These are phyloP conservation scores for Candida pini DNA, from an alignment of 805 yeast genomes.

Conservation along the genomic window DNA sequence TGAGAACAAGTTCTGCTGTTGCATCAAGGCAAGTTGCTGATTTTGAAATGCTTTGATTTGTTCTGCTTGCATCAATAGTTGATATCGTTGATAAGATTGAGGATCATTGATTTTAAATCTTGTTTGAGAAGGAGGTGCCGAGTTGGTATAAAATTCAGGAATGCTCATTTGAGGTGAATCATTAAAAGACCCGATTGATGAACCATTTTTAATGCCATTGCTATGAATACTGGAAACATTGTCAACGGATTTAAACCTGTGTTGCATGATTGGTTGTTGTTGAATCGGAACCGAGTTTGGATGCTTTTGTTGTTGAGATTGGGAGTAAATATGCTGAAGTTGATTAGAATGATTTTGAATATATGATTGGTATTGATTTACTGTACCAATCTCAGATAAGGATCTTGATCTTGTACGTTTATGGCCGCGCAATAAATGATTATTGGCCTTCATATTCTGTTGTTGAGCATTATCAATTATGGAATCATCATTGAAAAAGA, in stretches of 20 bases:
- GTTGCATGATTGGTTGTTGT: not conserved
- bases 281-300: conserved; percentile 4
- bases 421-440: conserved; percentile 20
- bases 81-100: conserved; percentile 10
- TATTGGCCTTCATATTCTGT: no score
- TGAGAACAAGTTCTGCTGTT: conserved; percentile 6
- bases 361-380: not conserved
- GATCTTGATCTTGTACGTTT: conserved; percentile 32
- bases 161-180: not conserved
- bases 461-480: conserved; percentile 1
- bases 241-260: not conserved
- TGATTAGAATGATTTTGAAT: conserved; percentile 5
- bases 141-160: conserved; percentile 4
- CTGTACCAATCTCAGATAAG: conserved; percentile 23
- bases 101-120: conserved; percentile 11
- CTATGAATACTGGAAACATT: no score
- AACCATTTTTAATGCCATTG: not conserved
- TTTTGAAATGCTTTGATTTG: conserved; percentile 16
- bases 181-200: not conserved
- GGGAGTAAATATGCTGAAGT: conserved; percentile 3
- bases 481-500: not conserved
- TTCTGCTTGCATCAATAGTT: conserved; percentile 16
- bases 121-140: conserved; percentile 22
- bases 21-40: conserved; percentile 16
- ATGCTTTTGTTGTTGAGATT: conserved; percentile 13